A percentile compares a stretch with the other conserved stretches of the same genome.
These are phyloP conservation scores for maize (Zea mays) DNA, from an alignment of 176 grass and related monocot genomes.

Conservation along the genomic window Zm-B73-REFERENCE-NAM-5.0 NC_050103.1:22415001-22415500, in stretches of 20 bases:
- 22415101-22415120: slow-evolving; percentile 13
- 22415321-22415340: slow-evolving; percentile 79
- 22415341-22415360: slow-evolving; percentile 20
- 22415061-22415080: neutral
- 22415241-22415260: slow-evolving; percentile 70
- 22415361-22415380: neutral
- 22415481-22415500: too few relatives aligned
- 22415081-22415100: neutral
- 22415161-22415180: slow-evolving; percentile 82
- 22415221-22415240: slow-evolving; percentile 83
- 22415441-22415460: too few relatives aligned
- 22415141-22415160: slow-evolving; percentile 72
- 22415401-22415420: too few relatives aligned
- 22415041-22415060: neutral
- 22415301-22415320: slow-evolving; percentile 70
- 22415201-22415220: slow-evolving; percentile 72
- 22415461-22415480: too few relatives aligned
- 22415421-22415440: too few relatives aligned
- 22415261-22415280: slow-evolving; percentile 81
- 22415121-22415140: neutral
- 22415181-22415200: slow-evolving; percentile 70
- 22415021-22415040: slow-evolving; percentile 2
- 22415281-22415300: slow-evolving; percentile 83
- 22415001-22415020: neutral
- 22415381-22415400: too few relatives aligned